phyloP scores from a whole-genome alignment of 768 basidiomycete genomes.

The Ephemerocybe angulata region DNA sequence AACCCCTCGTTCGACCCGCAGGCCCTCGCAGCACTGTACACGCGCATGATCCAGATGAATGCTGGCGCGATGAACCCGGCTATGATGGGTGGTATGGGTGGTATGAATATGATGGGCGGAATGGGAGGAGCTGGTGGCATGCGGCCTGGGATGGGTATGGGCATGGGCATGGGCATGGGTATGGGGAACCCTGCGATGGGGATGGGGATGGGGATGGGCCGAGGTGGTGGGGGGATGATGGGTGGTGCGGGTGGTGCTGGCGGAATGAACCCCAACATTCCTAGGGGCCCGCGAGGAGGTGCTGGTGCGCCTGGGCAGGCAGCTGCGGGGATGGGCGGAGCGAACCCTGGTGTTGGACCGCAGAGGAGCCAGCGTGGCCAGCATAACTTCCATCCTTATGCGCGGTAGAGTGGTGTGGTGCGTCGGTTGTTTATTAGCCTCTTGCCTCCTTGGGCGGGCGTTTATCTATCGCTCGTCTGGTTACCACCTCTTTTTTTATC shows the following conservation, averaged over 20 bases:
- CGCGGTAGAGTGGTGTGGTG: slow-evolving; percentile 43
- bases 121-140: slow-evolving; percentile 39
- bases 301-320: slow-evolving; percentile 44
- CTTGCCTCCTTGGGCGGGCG: too few relatives aligned
- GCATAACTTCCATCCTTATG: slow-evolving; percentile 83
- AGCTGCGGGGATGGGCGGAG: slow-evolving; percentile 40
- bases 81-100: slow-evolving; percentile 54
- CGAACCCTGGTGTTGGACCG: slow-evolving; percentile 64
- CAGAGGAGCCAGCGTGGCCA: slow-evolving; percentile 73
- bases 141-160: slow-evolving; percentile 34
- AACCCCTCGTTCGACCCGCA: slow-evolving; percentile 85
- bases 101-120: slow-evolving; percentile 36
- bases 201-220: slow-evolving; percentile 29
- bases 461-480: too few relatives aligned
- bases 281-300: slow-evolving; percentile 63
- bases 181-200: slow-evolving; percentile 18
- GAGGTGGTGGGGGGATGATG: slow-evolving; percentile 37
- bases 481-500: too few relatives aligned
- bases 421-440: background rate
- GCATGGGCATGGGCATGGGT: slow-evolving; percentile 42
- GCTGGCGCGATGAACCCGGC: slow-evolving; percentile 54
- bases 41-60: slow-evolving; percentile 90
- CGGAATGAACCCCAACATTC: slow-evolving; percentile 44
- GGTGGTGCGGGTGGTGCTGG: slow-evolving; percentile 36
- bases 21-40: slow-evolving; percentile 88